phyloP scores from a whole-genome alignment of 2,329 filamentous ascomycete species.

The Diaporthe capsici region DNA sequence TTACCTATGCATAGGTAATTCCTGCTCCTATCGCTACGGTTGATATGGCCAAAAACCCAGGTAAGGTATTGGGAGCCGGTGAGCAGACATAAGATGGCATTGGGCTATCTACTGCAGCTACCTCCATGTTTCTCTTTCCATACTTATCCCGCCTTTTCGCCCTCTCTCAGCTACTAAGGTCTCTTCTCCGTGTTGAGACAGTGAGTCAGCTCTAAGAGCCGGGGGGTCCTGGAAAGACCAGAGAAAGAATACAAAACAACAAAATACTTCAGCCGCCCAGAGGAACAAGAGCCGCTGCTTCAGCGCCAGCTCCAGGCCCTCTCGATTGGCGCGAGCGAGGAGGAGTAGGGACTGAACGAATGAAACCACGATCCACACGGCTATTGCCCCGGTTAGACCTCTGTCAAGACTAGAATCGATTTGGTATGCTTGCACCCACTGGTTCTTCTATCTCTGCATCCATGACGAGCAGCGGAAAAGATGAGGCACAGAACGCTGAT shows the following conservation, averaged over 20 bases:
- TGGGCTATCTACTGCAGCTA: background rate
- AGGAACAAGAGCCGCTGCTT: background rate
- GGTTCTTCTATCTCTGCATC: background rate
- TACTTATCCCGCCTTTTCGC: background rate
- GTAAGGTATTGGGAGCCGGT: background rate
- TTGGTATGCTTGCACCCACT: background rate
- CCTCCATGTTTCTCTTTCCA: background rate
- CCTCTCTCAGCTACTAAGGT: background rate
- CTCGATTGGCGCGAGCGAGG: background rate
- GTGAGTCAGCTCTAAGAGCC: background rate
- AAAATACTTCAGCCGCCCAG: background rate
- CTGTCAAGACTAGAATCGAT: background rate
- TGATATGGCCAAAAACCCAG: background rate
- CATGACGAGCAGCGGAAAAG: background rate
- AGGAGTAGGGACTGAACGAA: background rate
- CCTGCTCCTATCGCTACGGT: too few species aligned
- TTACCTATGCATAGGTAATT: too few species aligned
- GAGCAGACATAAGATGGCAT: background rate
- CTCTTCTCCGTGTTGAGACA: background rate
- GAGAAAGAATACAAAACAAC: background rate
- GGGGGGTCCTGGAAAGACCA: background rate
- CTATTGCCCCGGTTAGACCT: background rate
- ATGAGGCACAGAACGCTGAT: background rate
- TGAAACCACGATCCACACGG: background rate
- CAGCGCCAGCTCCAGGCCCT: background rate